Evolutionary conservation across 345 rosid genomes (phyloP).

Genomic region (Viola odorata): DNA sequence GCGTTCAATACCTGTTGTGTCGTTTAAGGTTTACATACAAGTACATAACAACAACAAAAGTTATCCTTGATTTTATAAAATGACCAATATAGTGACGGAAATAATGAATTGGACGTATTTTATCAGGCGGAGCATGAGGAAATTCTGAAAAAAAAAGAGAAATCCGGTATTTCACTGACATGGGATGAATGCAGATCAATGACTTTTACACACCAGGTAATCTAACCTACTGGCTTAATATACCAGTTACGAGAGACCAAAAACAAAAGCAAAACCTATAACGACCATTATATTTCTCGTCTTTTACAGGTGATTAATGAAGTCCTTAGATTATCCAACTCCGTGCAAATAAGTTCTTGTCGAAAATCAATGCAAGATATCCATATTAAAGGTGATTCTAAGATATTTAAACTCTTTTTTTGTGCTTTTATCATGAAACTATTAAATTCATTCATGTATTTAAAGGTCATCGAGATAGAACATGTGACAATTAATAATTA

Average conservation of each 20-base stretch:
- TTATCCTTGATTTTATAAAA: background rate
- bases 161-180: constrained; percentile 16
- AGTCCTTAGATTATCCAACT: constrained; percentile 26
- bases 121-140: constrained; percentile 31
- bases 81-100: too few relatives aligned
- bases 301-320: constrained; percentile 10
- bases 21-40: background rate
- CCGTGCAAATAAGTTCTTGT: constrained; percentile 21
- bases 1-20: too few relatives aligned
- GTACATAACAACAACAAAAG: background rate
- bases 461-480: too few relatives aligned
- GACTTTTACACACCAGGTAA: constrained; percentile 31
- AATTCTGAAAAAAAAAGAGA: constrained; percentile 18
- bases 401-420: background rate
- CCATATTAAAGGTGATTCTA: constrained; percentile 12
- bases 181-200: constrained; percentile 41
- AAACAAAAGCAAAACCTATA: too few relatives aligned
- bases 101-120: too few relatives aligned
- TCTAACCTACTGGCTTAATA: background rate
- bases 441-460: too few relatives aligned
- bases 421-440: background rate
- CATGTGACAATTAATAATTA: too few relatives aligned
- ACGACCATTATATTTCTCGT: too few relatives aligned
- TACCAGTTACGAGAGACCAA: background rate
- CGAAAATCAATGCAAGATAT: constrained; percentile 22